These are phyloP conservation scores for Oidium heveae DNA, from an alignment of 2,329 filamentous ascomycete genomes.

Conservation along the genomic window DNA sequence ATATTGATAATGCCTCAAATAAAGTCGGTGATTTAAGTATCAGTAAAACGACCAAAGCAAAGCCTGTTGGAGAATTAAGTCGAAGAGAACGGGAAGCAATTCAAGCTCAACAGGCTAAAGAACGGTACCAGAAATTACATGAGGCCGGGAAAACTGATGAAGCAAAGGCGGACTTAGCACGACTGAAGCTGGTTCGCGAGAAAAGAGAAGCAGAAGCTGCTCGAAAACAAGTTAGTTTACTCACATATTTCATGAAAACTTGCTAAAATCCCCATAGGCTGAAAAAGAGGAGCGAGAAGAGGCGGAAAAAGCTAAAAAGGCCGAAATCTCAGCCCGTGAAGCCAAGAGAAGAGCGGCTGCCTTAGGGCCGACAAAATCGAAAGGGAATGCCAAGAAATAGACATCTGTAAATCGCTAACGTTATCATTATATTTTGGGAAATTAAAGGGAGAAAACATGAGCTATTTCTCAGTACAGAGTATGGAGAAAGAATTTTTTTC, in stretches of 20 bases:
- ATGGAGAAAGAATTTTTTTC: too few species aligned
- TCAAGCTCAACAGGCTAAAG: conserved; percentile 69
- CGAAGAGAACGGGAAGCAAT: conserved; percentile 52
- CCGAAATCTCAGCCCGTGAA: conserved; percentile 20
- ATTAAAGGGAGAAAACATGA: too few species aligned
- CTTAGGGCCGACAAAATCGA: conserved; percentile 10
- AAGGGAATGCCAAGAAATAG: conserved; percentile 6
- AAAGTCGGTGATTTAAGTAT: conserved; percentile 29
- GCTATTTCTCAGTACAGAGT: too few species aligned
- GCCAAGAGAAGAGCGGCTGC: conserved; percentile 18
- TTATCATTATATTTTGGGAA: too few species aligned
- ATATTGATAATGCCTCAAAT: conserved; percentile 25
- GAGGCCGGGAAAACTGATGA: conserved; percentile 92
- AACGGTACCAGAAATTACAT: conserved; percentile 76
- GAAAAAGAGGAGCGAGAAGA: conserved; percentile 17
- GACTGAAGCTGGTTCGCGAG: conserved; percentile 60
- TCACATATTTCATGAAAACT: background rate
- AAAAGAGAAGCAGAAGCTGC: conserved; percentile 65
- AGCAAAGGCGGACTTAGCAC: conserved; percentile 68
- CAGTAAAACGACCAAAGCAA: conserved; percentile 18
- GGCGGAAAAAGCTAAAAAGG: conserved; percentile 17
- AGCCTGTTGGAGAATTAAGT: conserved; percentile 27
- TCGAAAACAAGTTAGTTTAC: conserved; percentile 44
- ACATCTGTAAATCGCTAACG: background rate
- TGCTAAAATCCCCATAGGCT: conserved; percentile 12